Evolutionary conservation across 805 yeast genomes (phyloP), one percentile per base, ranked within the genome.

Genomic region (Trichomonascus vanleenenianus): DNA sequence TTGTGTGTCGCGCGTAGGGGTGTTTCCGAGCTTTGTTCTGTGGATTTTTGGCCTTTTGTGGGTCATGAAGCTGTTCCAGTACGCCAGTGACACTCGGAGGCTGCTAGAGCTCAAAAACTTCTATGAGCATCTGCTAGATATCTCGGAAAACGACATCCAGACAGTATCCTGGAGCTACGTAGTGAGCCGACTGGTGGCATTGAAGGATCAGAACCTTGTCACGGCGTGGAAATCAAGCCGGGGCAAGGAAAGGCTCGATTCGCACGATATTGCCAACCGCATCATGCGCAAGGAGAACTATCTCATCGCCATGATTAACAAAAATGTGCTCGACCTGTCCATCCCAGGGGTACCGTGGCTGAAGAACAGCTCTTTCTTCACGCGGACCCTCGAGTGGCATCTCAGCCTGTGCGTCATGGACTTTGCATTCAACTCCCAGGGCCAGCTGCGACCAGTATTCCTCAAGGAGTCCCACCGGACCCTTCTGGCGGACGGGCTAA

Each of bases 281-380:
- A 84, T 93, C 46, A 89, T 93, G 98, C 72, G 99, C 49, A 85
- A 81, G 54, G 98, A 93, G 50, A 93, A 93, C 60, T 93, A 89
- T 62, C 73, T 88, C 72, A 87, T 93, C 59, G 96, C 97, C 1
- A 65, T 93, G 53, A 80, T 85, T 56, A 89, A 87, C 63, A 85
- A 81, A 54, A 78, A 84, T 48, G 67, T 91, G 1, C 64, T 91
- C 37, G 83, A 84, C 56, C 66, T 85, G 19, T 72, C 83, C 0
- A 60, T 87, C 14, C 78, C 81, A 1, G 50, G 78, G 2, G 59
- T 70, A 3, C 18, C 51, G 4, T 38, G 52, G 3, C 30, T 19
- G 36, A 22, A 25, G 11, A 46, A 43, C 4, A 39, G 42, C 19
- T 59, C 57, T 40, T 66, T 73, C 10, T 66, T 93, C 27, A 91